Base-by-base conservation (phyloP, 2,329 filamentous ascomycete species). In the Hypomyces perniciosus region DNA sequence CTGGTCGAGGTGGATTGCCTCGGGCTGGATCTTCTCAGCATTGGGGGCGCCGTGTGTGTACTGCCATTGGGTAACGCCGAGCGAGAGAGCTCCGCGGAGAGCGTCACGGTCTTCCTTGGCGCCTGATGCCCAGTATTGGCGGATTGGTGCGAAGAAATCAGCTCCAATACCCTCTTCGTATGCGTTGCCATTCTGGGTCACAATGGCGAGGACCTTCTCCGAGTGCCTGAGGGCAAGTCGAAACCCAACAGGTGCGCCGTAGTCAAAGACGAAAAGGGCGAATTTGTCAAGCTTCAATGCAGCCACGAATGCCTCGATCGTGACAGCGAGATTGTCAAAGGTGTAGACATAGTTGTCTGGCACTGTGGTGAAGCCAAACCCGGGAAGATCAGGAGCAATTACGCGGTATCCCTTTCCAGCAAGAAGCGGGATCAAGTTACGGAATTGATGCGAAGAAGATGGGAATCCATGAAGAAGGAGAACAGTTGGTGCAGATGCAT, bases 231-330 rank as follows among this genome's bases (percentile, higher is more conserved):
- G 68, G 0, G 79, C 79, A 2, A 83, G 66, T 2, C 78, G 72
- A 27, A 82, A 65, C 1, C 73, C 80, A 0, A 72, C 70, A 0
- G 81, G 80, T 0, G 79, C 78, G 46, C 81, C 81, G 60, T 84
- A 84, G 67, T 84, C 80, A 61, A 84, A 84, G 54, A 84, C 73
- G 62, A 83, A 85, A 29, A 81, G 63, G 10, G 75, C 72, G 63
- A 76, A 82, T 31, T 69, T 71, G 10, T 58, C 54, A 34, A 83
- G 67, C 3, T 65, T 53, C 7, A 83, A 64, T 1, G 68, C 66
- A 34, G 73, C 68, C 9, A 81, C 61, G 57, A 82, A 81, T 6
- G 69, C 69, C 8, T 65, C 66, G 34, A 79, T 67, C 1, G 74
- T 77, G 5, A 50, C 60, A 33, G 78, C 65, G 5, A 84, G 62